Base-by-base conservation (phyloP, 371 early-diverging fungal genomes). In the Saksenaea vasiformis region DNA sequence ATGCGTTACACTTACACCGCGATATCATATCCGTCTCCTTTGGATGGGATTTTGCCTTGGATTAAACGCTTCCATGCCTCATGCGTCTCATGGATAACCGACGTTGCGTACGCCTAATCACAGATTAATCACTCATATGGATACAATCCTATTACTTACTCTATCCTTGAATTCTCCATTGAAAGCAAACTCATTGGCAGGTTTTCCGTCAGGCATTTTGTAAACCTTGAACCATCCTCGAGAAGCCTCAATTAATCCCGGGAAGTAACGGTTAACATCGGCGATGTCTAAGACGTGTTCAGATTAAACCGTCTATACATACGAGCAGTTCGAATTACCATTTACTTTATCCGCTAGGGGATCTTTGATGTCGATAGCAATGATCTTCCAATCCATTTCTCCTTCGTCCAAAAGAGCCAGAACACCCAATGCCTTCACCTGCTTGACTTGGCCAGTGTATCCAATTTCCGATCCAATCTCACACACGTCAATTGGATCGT, bases 161-260 rank as follows among this genome's bases (percentile, higher is more conserved):
- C 82, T 91, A 78, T 92, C 85, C 79, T 91, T 90, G 73, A 91
- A 93, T 76, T 93, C 85, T 61, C 98, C 99, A 73, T 87, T 82
- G 79, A 99, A 97, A 41, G 98, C 99, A 84, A 99, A 99, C 77
- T 90, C 82, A 86, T 99, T 99, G 79, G 93, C 95, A 57, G 95
- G 95, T 86, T 99, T 99, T 60, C 98, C 98, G 86, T 99, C 99
- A 28, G 99, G 99, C 76, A 99, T 92, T 87, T 99, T 99, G 90
- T 99, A 99, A 76, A 97, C 90, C 69, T 94, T 93, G 92, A 99
- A 98, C 99, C 99, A 99, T 74, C 96, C 93, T 74, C 91, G 90
- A 36, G 98, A 96, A 53, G 95, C 95, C 58, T 94, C 91, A 47
- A 99, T 79, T 24, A 99, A 86, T 10, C 98, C 99, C 8, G 99